Evolutionary conservation across 1,139 yeast species (phyloP), one percentile per base, ranked within the genome.

Genomic region (Suhomyces maxii): DNA sequence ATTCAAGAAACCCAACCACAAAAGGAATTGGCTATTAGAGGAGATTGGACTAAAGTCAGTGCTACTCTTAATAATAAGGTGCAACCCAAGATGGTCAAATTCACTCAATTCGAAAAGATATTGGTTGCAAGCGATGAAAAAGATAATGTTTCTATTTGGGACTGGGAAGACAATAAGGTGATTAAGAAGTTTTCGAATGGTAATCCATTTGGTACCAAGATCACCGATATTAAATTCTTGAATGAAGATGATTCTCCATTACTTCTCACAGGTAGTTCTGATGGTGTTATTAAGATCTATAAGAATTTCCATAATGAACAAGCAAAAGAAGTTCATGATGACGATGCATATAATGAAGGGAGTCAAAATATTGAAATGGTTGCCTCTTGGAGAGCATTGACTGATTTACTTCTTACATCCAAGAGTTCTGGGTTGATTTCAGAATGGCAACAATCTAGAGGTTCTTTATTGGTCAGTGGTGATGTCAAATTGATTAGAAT

Each of bases 401-500:
- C 96, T 0, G 98, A 93, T 63, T 73, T 91, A 56, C 68, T 89
- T 31, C 71, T 87, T 34, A 86, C 97, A 0, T 87, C 93, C 14
- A 81, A 88, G 56, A 84, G 93, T 44, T 82, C 90, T 18, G 97
- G 97, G 3, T 72, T 95, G 44, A 79, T 90, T 34, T 83, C 93
- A 6, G 98, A 93, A 58, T 93, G 99, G 99, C 98, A 91, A 61
- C 99, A 93, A 63, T 86, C 95, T 40, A 74, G 97, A 53, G 99
- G 99, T 0, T 83, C 96, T 1, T 70, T 93, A 38, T 69, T 93
- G 45, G 97, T 89, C 1, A 91, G 97, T 44, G 99, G 99, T 40
- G 99, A 93, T 70, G 96, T 89, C 9, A 89, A 91, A 55, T 84
- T 90, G 30, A 89, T 93, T 44, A 74, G 96, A 50, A 77, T 91